Evolutionary conservation across 2,329 filamentous ascomycete genomes (phyloP).

Genomic region (Hortaea werneckii): DNA sequence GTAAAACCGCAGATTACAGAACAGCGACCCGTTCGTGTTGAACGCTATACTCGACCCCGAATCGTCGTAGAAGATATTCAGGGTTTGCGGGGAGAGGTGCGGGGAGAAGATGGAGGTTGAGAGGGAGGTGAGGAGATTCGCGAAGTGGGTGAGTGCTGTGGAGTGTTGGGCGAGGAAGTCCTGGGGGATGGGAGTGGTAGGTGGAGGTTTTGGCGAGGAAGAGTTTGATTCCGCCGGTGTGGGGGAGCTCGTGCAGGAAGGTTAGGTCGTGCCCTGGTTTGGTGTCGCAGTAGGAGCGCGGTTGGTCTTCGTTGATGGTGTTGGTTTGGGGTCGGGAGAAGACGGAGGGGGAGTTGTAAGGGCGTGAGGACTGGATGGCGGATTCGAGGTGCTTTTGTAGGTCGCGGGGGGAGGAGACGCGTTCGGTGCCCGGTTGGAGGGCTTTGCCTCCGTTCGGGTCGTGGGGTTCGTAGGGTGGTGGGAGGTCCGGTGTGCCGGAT

Average conservation of each 20-base stretch:
- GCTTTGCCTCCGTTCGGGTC: conserved; percentile 12
- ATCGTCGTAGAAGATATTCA: conserved; percentile 85
- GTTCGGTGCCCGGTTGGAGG: conserved; percentile 20
- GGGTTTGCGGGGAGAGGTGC: conserved; percentile 51
- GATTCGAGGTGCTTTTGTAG: conserved; percentile 63
- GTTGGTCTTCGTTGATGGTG: conserved; percentile 57
- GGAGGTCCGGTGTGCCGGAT: conserved; percentile 12
- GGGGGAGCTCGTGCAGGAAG: conserved; percentile 56
- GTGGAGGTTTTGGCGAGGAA: conserved; percentile 49
- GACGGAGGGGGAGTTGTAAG: conserved; percentile 63
- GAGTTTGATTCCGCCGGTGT: conserved; percentile 57
- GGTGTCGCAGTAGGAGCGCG: conserved; percentile 78
- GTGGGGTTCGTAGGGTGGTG: conserved; percentile 24
- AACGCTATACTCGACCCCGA: conserved; percentile 79
- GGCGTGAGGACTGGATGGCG: conserved; percentile 67
- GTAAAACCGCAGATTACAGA: conserved; percentile 89
- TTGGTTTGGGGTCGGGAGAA: conserved; percentile 63
- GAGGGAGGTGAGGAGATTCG: conserved; percentile 57
- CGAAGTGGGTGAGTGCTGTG: conserved; percentile 58
- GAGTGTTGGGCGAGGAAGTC: conserved; percentile 53
- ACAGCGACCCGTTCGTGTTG: conserved; percentile 76
- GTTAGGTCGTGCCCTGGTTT: conserved; percentile 62
- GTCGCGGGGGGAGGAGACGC: conserved; percentile 33
- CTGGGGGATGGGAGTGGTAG: conserved; percentile 37
- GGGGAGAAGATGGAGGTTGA: conserved; percentile 51